phyloP scores from a whole-genome alignment of 2,329 filamentous ascomycete genomes.

The Teratosphaeria nubilosa region DNA sequence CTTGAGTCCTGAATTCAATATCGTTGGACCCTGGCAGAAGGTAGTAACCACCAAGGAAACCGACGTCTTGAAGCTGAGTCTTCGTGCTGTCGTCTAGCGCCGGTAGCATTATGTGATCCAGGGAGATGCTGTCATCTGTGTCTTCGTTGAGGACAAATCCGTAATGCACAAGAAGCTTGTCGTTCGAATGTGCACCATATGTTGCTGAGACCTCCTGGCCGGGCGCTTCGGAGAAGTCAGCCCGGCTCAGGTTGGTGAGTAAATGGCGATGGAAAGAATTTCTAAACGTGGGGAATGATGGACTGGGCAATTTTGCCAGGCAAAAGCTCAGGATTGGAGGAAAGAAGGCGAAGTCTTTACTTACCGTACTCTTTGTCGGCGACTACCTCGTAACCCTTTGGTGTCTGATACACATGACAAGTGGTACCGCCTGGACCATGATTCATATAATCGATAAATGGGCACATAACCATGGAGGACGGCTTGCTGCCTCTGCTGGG shows the following conservation, averaged over 20 bases:
- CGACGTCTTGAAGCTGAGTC: slow-evolving; percentile 31
- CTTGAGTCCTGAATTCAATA: slow-evolving; percentile 37
- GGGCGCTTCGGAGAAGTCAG: slow-evolving; percentile 3
- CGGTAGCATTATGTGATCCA: slow-evolving; percentile 34
- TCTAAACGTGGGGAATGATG: not conserved
- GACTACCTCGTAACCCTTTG: slow-evolving; percentile 45
- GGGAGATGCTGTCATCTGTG: slow-evolving; percentile 29
- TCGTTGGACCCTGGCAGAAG: slow-evolving; percentile 20
- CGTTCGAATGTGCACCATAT: slow-evolving; percentile 62
- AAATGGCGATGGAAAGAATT: not conserved
- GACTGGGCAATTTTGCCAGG: not conserved
- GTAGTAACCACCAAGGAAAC: slow-evolving; percentile 31
- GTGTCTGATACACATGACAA: slow-evolving; percentile 44
- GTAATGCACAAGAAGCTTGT: slow-evolving; percentile 62
- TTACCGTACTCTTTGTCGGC: slow-evolving; percentile 42
- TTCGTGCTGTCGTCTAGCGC: slow-evolving; percentile 23
- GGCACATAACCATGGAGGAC: slow-evolving; percentile 60
- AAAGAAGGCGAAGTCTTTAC: slow-evolving; percentile 4
- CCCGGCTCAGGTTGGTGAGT: not conserved
- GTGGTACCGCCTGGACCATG: slow-evolving; percentile 33
- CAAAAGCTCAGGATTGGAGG: not conserved
- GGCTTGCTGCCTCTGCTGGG: slow-evolving; percentile 31
- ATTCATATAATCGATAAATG: slow-evolving; percentile 65
- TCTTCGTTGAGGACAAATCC: slow-evolving; percentile 33
- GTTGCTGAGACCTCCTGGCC: slow-evolving; percentile 57